These are phyloP conservation scores for Angomonas deanei DNA, from an alignment of 208 protist species.

Conservation along the genomic window DNA sequence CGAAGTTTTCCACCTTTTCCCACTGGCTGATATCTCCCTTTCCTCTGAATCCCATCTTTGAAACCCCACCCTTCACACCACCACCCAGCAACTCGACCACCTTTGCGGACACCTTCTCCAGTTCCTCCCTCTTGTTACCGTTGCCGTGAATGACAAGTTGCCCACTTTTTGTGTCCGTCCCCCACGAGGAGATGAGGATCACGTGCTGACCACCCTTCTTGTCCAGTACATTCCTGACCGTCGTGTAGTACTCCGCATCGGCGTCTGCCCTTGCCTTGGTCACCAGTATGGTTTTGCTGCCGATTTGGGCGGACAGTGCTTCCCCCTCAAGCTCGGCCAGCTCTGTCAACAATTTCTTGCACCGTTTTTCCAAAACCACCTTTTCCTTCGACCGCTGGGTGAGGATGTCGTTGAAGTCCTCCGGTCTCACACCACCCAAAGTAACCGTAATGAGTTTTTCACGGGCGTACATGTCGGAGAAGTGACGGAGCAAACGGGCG, in stretches of 20 bases:
- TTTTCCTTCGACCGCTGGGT: constrained; percentile 42
- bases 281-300: not conserved
- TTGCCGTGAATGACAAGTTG: constrained; percentile 67
- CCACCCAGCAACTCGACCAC: constrained; percentile 28
- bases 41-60: constrained; percentile 68
- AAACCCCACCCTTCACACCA: constrained; percentile 54
- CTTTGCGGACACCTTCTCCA: constrained; percentile 27
- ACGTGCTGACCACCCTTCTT: constrained; percentile 9
- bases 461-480: constrained; percentile 56
- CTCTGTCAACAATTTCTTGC: constrained; percentile 51
- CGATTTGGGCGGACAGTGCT: constrained; percentile 20
- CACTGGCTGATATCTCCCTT: constrained; percentile 66
- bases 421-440: constrained; percentile 52
- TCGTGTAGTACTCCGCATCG: constrained; percentile 10
- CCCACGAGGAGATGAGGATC: constrained; percentile 58
- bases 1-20: constrained; percentile 31
- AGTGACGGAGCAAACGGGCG: constrained; percentile 37
- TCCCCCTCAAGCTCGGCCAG: constrained; percentile 35
- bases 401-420: constrained; percentile 45
- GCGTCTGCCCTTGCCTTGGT: constrained; percentile 6
- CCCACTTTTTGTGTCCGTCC: constrained; percentile 20
- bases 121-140: constrained; percentile 14
- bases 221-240: not conserved
- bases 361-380: constrained; percentile 40
- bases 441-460: constrained; percentile 55